A percentile compares a stretch with the other conserved stretches of the same genome.
phyloP scores from a whole-genome alignment of 2,329 filamentous ascomycete species.

The Byssoonygena ceratinophila region DNA sequence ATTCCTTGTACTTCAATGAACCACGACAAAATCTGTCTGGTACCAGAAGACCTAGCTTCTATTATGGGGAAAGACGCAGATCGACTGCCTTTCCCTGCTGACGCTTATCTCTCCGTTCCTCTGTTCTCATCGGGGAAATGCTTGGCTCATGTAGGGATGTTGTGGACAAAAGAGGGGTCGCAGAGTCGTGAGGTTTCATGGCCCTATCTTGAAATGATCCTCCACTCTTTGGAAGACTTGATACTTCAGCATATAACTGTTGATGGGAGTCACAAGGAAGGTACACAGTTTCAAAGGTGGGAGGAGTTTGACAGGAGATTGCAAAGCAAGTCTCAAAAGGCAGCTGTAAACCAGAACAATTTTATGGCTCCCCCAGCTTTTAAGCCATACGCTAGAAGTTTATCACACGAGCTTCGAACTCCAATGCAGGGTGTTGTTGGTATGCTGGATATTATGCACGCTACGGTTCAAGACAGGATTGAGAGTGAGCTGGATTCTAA shows the following conservation, averaged over 20 bases:
- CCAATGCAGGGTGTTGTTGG: constrained; percentile 68
- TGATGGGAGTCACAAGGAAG: constrained; percentile 7
- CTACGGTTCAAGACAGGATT: constrained; percentile 57
- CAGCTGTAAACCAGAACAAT: constrained; percentile 19
- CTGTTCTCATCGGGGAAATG: constrained; percentile 56
- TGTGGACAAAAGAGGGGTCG: constrained; percentile 57
- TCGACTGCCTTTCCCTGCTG: constrained; percentile 49
- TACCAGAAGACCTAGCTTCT: constrained; percentile 51
- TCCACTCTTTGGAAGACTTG: constrained; percentile 59
- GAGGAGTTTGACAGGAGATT: constrained; percentile 20
- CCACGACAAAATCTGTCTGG: constrained; percentile 59
- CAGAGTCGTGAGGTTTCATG: constrained; percentile 48
- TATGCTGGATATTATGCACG: constrained; percentile 67
- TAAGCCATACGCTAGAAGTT: constrained; percentile 59
- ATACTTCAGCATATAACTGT: constrained; percentile 42
- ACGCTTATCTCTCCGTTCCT: constrained; percentile 58
- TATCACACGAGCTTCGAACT: constrained; percentile 61
- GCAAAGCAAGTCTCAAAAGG: constrained; percentile 19
- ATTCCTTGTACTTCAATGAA: constrained; percentile 60
- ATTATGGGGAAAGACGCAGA: constrained; percentile 52
- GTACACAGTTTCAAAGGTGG: constrained; percentile 32
- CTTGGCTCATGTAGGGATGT: constrained; percentile 59
- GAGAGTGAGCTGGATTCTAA: constrained; percentile 43
- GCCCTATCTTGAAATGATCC: constrained; percentile 56
- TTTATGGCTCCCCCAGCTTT: constrained; percentile 41